Base-by-base conservation (phyloP, 768 basidiomycete genomes). In the Botryobasidium botryosum region DNA sequence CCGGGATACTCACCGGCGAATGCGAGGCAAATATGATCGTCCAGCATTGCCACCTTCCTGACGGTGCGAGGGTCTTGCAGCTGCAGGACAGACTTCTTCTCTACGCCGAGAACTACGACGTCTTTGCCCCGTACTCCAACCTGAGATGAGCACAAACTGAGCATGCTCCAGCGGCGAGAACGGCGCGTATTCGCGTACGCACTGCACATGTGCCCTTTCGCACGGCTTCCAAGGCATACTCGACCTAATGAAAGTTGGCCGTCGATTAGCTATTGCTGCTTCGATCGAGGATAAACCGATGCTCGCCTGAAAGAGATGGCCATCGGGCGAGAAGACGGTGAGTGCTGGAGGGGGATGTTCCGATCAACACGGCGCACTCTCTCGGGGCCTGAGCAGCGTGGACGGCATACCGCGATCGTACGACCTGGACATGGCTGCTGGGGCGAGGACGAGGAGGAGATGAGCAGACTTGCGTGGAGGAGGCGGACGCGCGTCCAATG, bases 151-250 rank as follows among this genome's bases (percentile, higher is more conserved):
- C n/a, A n/a, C 7, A 10, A 26, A 21, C 1, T 21, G n/a, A 37
- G 33, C 21, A 13, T 36, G 37, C 40, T 27, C 2, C 33, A 33
- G n/a, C 37, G 10, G 32, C n/a, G 39, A 29, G 28, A 32, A 27
- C 45, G 41, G 23, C 18, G 33, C 20, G 35, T n/a, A 35, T 20
- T 40, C 29, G 3, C 36, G 48, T 10, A 62, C 74, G 56, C 59
- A 96, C 94, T 48, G 91, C 92, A 61, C 91, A 96, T 10, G 94
- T 97, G 35, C 94, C 94, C 60, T 90, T 86, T 56, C 86, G 68
- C 45, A 97, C 94, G 44, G 94, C 94, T 63, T 99, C 94, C n/a
- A 80, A 67, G 10, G 94, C 94, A 62, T 99, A 99, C 66, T 99
- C 94, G 53, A 99, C 94, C 90, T 97, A 62, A 51, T 28, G 45